Evolutionary conservation across 2,329 filamentous ascomycete genomes (phyloP).

Genomic region (Aspergillus floridensis): DNA sequence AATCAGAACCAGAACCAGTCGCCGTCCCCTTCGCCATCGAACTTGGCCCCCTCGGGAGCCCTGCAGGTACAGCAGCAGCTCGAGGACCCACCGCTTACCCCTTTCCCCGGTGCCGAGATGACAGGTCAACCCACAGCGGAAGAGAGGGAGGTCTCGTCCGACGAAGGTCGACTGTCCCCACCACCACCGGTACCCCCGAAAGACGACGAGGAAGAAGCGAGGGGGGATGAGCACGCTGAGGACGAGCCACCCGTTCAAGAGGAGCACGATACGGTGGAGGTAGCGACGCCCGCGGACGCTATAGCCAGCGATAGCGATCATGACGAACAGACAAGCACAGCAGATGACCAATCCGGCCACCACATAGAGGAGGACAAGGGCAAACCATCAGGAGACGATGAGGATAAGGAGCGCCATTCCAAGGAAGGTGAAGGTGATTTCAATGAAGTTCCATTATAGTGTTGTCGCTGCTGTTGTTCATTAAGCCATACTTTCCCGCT

Average conservation of each 20-base stretch:
- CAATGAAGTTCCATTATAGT: constrained; percentile 36
- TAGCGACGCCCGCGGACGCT: constrained; percentile 10
- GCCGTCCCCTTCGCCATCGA: constrained; percentile 1
- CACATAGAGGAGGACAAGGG: constrained; percentile 21
- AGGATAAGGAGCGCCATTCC: constrained; percentile 27
- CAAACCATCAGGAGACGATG: constrained; percentile 8
- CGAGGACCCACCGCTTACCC: constrained; percentile 32
- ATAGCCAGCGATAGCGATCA: constrained; percentile 8
- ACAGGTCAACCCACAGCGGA: constrained; percentile 29
- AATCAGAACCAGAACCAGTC: neutral
- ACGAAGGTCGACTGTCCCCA: constrained; percentile 24
- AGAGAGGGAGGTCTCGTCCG: constrained; percentile 27
- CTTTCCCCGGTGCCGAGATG: constrained; percentile 32
- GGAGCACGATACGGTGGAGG: neutral
- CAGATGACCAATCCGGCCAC: constrained; percentile 16
- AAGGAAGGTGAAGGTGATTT: constrained; percentile 36
- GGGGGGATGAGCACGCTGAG: constrained; percentile 17
- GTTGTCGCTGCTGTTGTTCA: neutral
- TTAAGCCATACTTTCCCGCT: constrained; percentile 8
- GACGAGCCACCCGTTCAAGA: constrained; percentile 17
- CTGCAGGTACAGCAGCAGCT: constrained; percentile 22
- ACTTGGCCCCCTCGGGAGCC: constrained; percentile 24
- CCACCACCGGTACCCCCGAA: constrained; percentile 32
- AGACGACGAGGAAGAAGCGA: constrained; percentile 20
- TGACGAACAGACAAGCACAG: constrained; percentile 12